Evolutionary conservation across 1,139 yeast genomes (phyloP).

Genomic region (Hemisphaericaspora subhashii): DNA sequence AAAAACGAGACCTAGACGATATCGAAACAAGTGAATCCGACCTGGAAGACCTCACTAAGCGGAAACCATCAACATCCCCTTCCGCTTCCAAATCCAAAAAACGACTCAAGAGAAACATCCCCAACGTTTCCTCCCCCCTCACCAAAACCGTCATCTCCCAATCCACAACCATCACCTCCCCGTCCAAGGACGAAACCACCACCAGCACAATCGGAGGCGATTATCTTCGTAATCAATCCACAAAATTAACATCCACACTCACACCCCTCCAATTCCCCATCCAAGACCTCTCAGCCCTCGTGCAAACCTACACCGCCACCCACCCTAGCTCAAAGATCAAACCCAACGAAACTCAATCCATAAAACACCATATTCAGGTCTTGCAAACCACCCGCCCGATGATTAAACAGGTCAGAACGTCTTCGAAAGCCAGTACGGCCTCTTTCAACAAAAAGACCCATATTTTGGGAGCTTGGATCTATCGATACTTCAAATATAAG

Average conservation of each 20-base stretch:
- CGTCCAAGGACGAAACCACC: not conserved
- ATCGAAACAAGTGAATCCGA: constrained; percentile 12
- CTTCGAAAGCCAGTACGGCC: constrained; percentile 31
- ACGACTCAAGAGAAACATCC: constrained; percentile 11
- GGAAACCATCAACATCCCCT: not conserved
- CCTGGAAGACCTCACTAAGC: not conserved
- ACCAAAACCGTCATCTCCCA: constrained; percentile 10
- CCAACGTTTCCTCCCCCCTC: constrained; percentile 14
- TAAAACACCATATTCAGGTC: constrained; percentile 22
- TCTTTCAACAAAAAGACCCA: constrained; percentile 30
- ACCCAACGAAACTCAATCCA: constrained; percentile 19
- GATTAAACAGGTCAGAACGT: constrained; percentile 30
- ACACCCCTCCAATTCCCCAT: constrained; percentile 22
- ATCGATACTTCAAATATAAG: constrained; percentile 40
- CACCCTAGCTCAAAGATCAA: not conserved
- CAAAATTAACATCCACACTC: not conserved
- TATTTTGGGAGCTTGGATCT: constrained; percentile 33
- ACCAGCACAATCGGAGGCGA: not conserved
- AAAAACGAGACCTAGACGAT: constrained; percentile 18
- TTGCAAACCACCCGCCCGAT: constrained; percentile 30
- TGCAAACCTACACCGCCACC: constrained; percentile 4
- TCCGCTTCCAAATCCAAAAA: constrained; percentile 8
- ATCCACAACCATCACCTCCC: not conserved
- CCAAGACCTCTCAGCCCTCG: constrained; percentile 18
- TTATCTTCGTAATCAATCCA: constrained; percentile 1